Base-by-base conservation (phyloP, 1,139 yeast species). In the Wickerhamiella infanticola region DNA sequence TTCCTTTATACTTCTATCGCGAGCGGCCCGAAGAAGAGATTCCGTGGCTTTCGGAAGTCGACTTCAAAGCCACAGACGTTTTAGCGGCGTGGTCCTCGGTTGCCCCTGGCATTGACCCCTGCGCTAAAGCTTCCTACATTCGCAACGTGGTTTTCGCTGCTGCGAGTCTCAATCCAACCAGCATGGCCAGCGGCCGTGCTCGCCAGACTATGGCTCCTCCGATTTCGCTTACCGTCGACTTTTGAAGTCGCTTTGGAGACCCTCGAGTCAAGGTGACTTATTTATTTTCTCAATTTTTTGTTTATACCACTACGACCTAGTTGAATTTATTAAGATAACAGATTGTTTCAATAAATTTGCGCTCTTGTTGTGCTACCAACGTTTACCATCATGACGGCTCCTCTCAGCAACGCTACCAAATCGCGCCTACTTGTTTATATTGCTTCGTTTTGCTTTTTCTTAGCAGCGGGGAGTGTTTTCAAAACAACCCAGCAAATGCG, bases 181-280 rank as follows among this genome's bases (percentile, higher is more conserved):
- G 56, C 46, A 41, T 53, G 43, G 42, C 47, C 4, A 41, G 53
- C 1, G 56, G 56, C 26, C 40, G 47, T 6, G 56, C 56, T 5
- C 47, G 54, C 24, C 51, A 53, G 46, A 53, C 56, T 3, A 51
- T 53, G 52, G 56, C 53, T 5, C 37, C 37, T n/a, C 13, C 37
- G 23, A 6, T n/a, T 7, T n/a, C 23, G 7, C 33, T 11, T 7
- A 29, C 33, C 33, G 33, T 29, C 33, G 33, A 29, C 33, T 7
- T 29, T 29, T 29, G 11, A 29, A 29, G 9, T 29, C 33, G 11
- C 9, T 11, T 18, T 18, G 33, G 7, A 7, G 33, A 29, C 33
- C 33, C 33, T 29, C 11, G 3, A 18, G 18, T 18, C 18, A 18
- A 18, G 18, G 18, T 18, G 18, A 18, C 18, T 18, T 18, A 11